These are phyloP conservation scores for Neonectria punicea DNA, from an alignment of 2,329 filamentous ascomycete species.

Conservation along the genomic window DNA sequence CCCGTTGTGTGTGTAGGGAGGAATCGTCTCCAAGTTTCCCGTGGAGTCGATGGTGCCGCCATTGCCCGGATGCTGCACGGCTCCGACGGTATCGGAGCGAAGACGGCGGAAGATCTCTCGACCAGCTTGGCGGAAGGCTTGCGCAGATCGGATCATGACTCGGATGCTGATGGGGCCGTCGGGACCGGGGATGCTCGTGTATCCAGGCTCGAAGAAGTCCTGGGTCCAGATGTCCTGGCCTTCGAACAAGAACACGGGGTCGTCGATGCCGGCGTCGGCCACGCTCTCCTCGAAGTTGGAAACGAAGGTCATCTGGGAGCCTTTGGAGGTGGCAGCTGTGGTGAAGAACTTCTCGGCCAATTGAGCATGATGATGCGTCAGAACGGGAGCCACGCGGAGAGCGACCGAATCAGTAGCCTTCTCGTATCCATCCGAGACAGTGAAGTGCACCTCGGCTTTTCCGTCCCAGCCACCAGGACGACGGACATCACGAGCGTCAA, in stretches of 20 bases:
- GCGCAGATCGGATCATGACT: constrained; percentile 46
- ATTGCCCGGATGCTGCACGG: constrained; percentile 39
- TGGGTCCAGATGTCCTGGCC: constrained; percentile 51
- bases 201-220: constrained; percentile 53
- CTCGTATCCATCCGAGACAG: constrained; percentile 38
- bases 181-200: constrained; percentile 52
- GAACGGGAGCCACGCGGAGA: constrained; percentile 48
- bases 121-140: constrained; percentile 43
- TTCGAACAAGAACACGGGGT: constrained; percentile 19
- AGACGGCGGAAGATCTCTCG: constrained; percentile 47
- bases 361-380: constrained; percentile 51
- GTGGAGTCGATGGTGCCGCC: constrained; percentile 35
- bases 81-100: constrained; percentile 43
- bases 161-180: constrained; percentile 45
- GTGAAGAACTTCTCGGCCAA: constrained; percentile 37
- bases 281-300: constrained; percentile 7
- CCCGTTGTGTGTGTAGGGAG: constrained; percentile 42
- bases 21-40: constrained; percentile 52
- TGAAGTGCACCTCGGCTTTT: constrained; percentile 42
- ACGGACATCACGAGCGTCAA: constrained; percentile 48
- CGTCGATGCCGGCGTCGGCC: background rate
- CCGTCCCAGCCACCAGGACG: constrained; percentile 42
- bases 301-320: constrained; percentile 4
- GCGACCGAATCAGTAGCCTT: constrained; percentile 41
- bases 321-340: background rate